Percentiles rank a stretch among this genome's conserved stretches.
Conservation (phyloP, 73 alveolate genomes). For the Stentor coeruleus region DNA sequence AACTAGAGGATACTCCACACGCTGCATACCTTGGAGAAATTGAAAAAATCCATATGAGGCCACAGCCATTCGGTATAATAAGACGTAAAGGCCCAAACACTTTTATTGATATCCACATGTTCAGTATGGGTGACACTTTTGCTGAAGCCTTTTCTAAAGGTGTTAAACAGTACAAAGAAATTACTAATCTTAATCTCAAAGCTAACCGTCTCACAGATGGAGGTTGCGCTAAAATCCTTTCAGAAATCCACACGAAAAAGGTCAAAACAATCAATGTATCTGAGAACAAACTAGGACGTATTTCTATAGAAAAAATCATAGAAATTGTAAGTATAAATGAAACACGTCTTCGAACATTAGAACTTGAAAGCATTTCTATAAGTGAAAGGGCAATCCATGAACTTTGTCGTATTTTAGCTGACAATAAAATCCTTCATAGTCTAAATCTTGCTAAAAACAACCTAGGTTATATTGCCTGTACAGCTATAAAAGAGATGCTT, state of each 20-base stretch:
- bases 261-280: not conserved
- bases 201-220: conserved; percentile 2
- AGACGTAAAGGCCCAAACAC: conserved; percentile 19
- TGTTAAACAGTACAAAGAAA: conserved; percentile 1
- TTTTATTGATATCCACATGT: not conserved
- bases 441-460: conserved; percentile 28
- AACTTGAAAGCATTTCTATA: not conserved
- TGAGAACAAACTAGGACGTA: conserved; percentile 11
- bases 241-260: conserved; percentile 7
- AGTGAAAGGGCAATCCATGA: not conserved
- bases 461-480: conserved; percentile 1
- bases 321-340: not conserved
- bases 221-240: not conserved
- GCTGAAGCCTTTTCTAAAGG: conserved; percentile 30
- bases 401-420: not conserved
- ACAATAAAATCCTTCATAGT: conserved; percentile 17
- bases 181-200: conserved; percentile 1
- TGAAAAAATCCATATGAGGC: conserved; percentile 10
- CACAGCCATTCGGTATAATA: conserved; percentile 23
- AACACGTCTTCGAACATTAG: not conserved
- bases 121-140: conserved; percentile 17
- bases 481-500: not conserved
- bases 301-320: not conserved
- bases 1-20: conserved; percentile 10
- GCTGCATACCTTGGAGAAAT: not conserved